Conservation (phyloP, 192 early-diverging fungal species). For the Entrophospora sp. region DNA sequence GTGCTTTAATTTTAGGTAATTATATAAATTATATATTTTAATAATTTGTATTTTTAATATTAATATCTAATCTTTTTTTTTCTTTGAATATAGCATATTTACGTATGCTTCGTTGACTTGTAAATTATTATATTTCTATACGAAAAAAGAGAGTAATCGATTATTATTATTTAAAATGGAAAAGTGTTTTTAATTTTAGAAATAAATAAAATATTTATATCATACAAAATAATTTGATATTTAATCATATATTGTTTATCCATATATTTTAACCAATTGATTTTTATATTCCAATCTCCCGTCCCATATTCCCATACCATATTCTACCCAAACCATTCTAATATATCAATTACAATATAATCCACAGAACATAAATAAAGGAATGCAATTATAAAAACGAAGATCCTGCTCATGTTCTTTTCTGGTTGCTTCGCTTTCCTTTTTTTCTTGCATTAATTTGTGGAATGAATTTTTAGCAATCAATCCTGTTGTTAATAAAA, state of each 20-base stretch:
- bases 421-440: neutral
- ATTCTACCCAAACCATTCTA: too few relatives aligned
- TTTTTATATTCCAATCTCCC: too few relatives aligned
- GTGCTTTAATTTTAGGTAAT: constrained; percentile 62
- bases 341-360: too few relatives aligned
- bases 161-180: neutral
- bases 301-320: too few relatives aligned
- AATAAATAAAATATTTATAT: neutral
- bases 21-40: neutral
- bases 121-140: neutral
- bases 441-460: neutral
- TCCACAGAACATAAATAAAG: neutral
- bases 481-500: neutral
- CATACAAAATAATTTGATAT: neutral
- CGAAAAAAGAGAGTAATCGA: neutral
- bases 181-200: neutral
- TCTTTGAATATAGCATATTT: constrained; percentile 36
- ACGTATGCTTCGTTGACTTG: constrained; percentile 45
- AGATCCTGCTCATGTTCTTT: too few relatives aligned
- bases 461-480: neutral
- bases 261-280: too few relatives aligned
- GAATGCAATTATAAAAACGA: neutral
- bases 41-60: neutral
- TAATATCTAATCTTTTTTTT: neutral
- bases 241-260: too few relatives aligned